Base-by-base conservation (phyloP, 768 basidiomycete species). In the Asterophora lycoperdoides region DNA sequence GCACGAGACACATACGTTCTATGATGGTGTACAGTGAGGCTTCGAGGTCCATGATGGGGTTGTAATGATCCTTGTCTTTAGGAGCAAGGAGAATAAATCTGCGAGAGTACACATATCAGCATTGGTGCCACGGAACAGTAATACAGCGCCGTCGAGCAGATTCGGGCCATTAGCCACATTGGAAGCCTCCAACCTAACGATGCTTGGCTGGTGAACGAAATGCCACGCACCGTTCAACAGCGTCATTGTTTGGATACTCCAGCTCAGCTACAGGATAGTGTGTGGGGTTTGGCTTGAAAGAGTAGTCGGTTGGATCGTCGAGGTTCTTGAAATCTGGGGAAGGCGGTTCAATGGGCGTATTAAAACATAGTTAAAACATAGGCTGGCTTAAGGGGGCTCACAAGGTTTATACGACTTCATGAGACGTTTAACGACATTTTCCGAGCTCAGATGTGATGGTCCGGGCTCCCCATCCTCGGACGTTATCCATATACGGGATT, bases 31-130 rank as follows among this genome's bases (percentile, higher is more conserved):
- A 75, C 23, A 93, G 65, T 9, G 83, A 77, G 51, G 76, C 73
- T 68, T 89, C 85, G 29, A 93, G 70, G 60, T 86, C 86, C 73
- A 84, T 77, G 48, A 93, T 84, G 11, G 90, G 90, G 61, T 88
- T 86, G 65, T 91, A 93, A 56, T 91, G 87, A 57, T 93, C 89
- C 56, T 81, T 81, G 71, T 93, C 89, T 59, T 83, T 88, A 26
- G 90, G 90, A 37, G 76, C 81, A 44, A 92, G 76, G 51, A 92
- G 74, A 53, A 87, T 76, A 68, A 82, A 92, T 63, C 88, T 90
- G 48, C 10, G 52, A 44, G 6, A 40, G 37, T 5, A 10, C 1
- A 20, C 5, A 36, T 19, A 13, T 46, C 28, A 47, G 52, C 14
- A 19, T 28, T 46, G 20, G 46, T 15, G 14, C 18, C 34, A 7